Conservation (phyloP, 257 asterid genomes). For the Plantago ovata region DNA sequence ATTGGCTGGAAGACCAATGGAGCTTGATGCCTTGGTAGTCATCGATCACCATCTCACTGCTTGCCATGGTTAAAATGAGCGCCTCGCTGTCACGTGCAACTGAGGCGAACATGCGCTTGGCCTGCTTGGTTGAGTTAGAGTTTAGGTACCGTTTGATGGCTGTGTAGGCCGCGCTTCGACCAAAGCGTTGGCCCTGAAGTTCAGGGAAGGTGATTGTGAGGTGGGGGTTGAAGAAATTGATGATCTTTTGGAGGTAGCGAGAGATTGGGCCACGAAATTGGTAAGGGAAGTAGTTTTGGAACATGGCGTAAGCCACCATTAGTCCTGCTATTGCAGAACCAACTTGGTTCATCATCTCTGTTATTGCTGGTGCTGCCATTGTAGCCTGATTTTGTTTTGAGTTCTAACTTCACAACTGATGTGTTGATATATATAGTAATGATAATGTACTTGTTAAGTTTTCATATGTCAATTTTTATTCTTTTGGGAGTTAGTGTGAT, state of each 20-base stretch:
- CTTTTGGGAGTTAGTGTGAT: too few relatives aligned
- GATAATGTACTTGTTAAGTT: too few relatives aligned
- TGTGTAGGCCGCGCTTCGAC: conserved; percentile 31
- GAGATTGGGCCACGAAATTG: conserved; percentile 24
- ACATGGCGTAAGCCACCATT: conserved; percentile 19
- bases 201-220: conserved; percentile 36
- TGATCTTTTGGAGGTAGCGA: conserved; percentile 17
- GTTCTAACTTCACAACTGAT: too few relatives aligned
- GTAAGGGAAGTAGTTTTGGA: conserved; percentile 43
- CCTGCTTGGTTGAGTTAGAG: conserved; percentile 41
- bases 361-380: too few relatives aligned
- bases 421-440: too few relatives aligned
- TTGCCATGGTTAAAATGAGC: conserved; percentile 47
- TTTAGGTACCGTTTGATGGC: conserved; percentile 50
- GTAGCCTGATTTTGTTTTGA: too few relatives aligned
- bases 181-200: conserved; percentile 30
- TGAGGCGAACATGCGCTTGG: conserved; percentile 44
- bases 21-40: conserved; percentile 35
- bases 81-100: conserved; percentile 34
- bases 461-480: too few relatives aligned
- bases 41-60: conserved; percentile 48
- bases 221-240: conserved; percentile 32
- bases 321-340: neutral
- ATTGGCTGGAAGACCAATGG: conserved; percentile 45
- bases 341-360: neutral